Evolutionary conservation across 441 rosid species (phyloP), one percentile per base, ranked within the genome.

Genomic region (Raphanus hybrid): DNA sequence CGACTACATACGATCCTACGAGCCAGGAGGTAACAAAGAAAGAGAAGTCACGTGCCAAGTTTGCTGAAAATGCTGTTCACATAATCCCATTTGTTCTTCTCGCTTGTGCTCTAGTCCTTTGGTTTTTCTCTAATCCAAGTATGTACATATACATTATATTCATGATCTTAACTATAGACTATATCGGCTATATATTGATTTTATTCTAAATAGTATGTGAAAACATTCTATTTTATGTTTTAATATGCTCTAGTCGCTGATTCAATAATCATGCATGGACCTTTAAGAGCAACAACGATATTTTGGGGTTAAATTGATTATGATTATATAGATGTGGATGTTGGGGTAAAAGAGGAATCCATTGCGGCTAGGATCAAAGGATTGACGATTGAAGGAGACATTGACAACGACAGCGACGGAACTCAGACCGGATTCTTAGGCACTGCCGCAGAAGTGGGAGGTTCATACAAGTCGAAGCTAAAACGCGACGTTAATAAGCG

Each of bases 101-200:
- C 41, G 65, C 85, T n/a, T 90, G 92, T 74, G 95, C 90, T 70
- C 78, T 89, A 45, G 76, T 89, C 73, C 88, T 93, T 1, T 93
- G 98, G 98, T 77, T 91, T 78, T 89, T 88, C 70, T 90, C 97
- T 35, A 87, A 79, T 81, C 87, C 97, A 76, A 86, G 97, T 91
- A 73, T 59, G 20, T 10, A 3, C 18, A 3, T 63, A 4, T 55
- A 63, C 41, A 64, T 11, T 23, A 34, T 8, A 29, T 57, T 20
- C 54, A 20, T 57, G 8, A 34, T 34, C 39, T 6, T 6, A 34
- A 16, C 10, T 26, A 59, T 23, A 23, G 64, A 10, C 37, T 27
- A 59, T 59, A 37, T 37, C 2, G 8, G 3, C 43, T n/a, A 26
- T 26, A n/a, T 8, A 9, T 58, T 23, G 63, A 1, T 60, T 60